Percentiles rank a stretch among this genome's conserved stretches.
phyloP scores from a whole-genome alignment of 2,329 filamentous ascomycete species.

The Xylaria sp. region DNA sequence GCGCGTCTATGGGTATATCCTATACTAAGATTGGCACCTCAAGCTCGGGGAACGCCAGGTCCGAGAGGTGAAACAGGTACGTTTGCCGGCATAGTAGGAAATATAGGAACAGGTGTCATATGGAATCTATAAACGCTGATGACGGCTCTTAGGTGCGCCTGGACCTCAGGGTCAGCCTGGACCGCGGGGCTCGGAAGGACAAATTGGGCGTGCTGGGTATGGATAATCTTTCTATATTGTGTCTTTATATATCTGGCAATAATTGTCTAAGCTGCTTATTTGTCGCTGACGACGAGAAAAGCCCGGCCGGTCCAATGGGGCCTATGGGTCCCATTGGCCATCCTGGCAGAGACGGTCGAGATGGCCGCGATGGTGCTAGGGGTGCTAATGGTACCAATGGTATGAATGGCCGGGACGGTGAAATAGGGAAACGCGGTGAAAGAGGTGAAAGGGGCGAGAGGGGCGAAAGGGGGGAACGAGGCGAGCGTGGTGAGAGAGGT shows the following conservation, averaged over 20 bases:
- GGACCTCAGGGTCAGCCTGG: slow-evolving; percentile 30
- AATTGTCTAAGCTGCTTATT: not conserved
- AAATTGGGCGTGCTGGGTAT: slow-evolving; percentile 28
- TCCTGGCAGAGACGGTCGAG: slow-evolving; percentile 28
- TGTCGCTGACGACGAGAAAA: not conserved
- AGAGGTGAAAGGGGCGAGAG: slow-evolving; percentile 2
- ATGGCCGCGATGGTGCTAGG: slow-evolving; percentile 22
- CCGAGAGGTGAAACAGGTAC: slow-evolving; percentile 29
- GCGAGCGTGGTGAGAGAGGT: slow-evolving; percentile 8
- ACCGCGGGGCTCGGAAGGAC: slow-evolving; percentile 22
- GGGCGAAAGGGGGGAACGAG: slow-evolving; percentile 12
- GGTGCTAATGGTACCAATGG: slow-evolving; percentile 7
- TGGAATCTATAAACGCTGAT: not conserved
- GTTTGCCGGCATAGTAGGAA: not conserved
- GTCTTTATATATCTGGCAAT: not conserved
- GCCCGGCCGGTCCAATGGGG: not conserved
- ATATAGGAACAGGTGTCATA: not conserved
- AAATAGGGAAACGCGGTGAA: not conserved
- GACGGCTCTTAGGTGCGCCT: slow-evolving; percentile 8
- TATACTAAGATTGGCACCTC: slow-evolving; percentile 1
- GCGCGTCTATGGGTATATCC: no score
- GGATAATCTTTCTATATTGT: not conserved
- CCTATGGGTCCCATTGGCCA: not conserved
- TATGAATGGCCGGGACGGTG: slow-evolving; percentile 6
- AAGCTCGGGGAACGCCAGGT: slow-evolving; percentile 23